These are phyloP conservation scores for Tylopilus plumbeoviolaceoides DNA, from an alignment of 768 basidiomycete genomes.

Conservation along the genomic window DNA sequence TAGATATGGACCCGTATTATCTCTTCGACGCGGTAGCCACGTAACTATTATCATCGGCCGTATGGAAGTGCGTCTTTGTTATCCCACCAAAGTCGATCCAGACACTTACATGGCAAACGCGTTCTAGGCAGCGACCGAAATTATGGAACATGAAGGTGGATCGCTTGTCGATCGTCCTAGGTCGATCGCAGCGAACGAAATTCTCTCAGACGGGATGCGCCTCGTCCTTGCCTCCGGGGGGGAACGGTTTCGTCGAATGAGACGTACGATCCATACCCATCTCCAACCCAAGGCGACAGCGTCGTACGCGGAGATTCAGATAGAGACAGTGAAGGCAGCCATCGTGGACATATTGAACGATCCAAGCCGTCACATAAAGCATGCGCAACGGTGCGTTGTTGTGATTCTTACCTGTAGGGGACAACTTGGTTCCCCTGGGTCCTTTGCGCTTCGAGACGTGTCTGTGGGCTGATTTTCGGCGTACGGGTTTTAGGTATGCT, in stretches of 20 bases:
- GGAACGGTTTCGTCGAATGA: constrained; percentile 53
- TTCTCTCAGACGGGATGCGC: constrained; percentile 52
- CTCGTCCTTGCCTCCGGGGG: constrained; percentile 45
- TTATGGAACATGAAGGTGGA: constrained; percentile 59
- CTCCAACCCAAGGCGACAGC: constrained; percentile 46
- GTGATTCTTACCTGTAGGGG: too few species aligned
- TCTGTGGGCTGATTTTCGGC: too few species aligned
- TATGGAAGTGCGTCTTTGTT: constrained; percentile 11
- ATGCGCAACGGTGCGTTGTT: constrained; percentile 11
- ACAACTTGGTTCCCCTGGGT: too few species aligned
- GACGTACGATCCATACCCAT: constrained; percentile 49
- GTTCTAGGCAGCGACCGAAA: constrained; percentile 46
- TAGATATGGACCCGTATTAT: constrained; percentile 53
- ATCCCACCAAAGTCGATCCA: too few species aligned
- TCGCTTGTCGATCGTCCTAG: constrained; percentile 46
- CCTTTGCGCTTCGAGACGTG: too few species aligned
- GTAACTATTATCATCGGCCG: constrained; percentile 16
- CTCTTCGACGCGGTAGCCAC: constrained; percentile 42
- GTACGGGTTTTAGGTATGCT: constrained; percentile 7
- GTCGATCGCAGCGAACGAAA: constrained; percentile 49
- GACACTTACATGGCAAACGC: background rate
- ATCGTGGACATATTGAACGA: constrained; percentile 21
- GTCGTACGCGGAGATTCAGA: constrained; percentile 43
- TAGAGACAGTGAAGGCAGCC: constrained; percentile 23
- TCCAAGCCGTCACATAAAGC: constrained; percentile 7